Base-by-base conservation (phyloP, 1,284 basidiomycete genomes). In the Trichosporon sp. region DNA sequence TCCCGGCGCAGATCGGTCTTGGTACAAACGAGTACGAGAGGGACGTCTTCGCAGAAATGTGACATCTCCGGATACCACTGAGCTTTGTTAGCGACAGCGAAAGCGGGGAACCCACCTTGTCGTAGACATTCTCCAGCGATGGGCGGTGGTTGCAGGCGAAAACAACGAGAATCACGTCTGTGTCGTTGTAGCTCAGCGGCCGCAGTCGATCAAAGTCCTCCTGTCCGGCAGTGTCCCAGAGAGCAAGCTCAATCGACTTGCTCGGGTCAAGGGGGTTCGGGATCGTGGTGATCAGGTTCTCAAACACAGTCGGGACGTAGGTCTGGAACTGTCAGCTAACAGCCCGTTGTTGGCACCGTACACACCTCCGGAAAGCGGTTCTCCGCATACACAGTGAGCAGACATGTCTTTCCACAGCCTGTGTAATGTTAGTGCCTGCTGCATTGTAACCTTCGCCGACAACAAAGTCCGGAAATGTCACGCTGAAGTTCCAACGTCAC, bases 221-320 rank as follows among this genome's bases (percentile, higher is more conserved):
- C 85, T 98, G 96, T 21, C 96, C 96, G 3, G 96, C 96, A 0
- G 96, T 99, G 85, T 99, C 96, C 96, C 96, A 99, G 40, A 99
- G 87, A 4, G 96, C 95, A 43, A 98, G 88, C 84, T 98, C 96
- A 77, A 98, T 90, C 64, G 90, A 87, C 85, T 96, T 97, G 70
- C 91, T 90, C 2, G 83, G 79, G 56, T 98, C 94, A 77, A 91
- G 92, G 5, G 83, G 83, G 10, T 80, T 78, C 56, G 91, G 88
- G 67, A 97, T 91, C 78, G 92, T 90, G 10, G 96, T 96, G 70
- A 98, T 92, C 79, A 95, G 92, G 88, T 96, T 98, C 85, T 99
- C 96, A 82, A 99, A 99, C 7, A 99, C 96, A 21, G 96, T 99
- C 31, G 96, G 96, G 74, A 98, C 92, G 85, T 98, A 98, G 71